phyloP scores from a whole-genome alignment of 805 yeast species.

The Metschnikowia lachancei region DNA sequence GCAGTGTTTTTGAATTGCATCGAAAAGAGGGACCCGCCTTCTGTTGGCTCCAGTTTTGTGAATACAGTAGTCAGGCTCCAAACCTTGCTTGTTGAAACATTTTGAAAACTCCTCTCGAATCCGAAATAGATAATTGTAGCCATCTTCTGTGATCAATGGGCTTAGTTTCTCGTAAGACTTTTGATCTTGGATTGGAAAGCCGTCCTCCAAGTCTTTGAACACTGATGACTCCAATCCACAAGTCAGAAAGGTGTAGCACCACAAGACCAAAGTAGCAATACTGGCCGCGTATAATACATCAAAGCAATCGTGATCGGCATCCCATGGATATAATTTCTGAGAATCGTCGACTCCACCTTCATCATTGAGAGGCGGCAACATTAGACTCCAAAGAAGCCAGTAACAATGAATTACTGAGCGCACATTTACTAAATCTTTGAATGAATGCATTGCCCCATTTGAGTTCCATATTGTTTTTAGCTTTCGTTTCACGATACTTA shows the following conservation, averaged over 20 bases:
- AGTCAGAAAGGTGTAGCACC: constrained; percentile 38
- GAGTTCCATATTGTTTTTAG: constrained; percentile 32
- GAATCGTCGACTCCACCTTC: constrained; percentile 14
- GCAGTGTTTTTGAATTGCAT: constrained; percentile 33
- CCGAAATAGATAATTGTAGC: constrained; percentile 34
- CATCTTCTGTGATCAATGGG: constrained; percentile 35
- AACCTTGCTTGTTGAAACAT: constrained; percentile 3
- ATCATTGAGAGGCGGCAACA: constrained; percentile 29
- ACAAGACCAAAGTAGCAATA: constrained; percentile 37
- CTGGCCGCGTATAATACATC: constrained; percentile 39
- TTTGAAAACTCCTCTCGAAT: constrained; percentile 32
- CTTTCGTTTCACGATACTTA: constrained; percentile 33
- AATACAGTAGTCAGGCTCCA: constrained; percentile 11
- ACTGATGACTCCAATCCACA: constrained; percentile 32
- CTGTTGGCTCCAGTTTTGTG: constrained; percentile 8
- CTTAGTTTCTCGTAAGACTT: constrained; percentile 22
- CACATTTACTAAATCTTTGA: constrained; percentile 31
- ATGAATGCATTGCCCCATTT: constrained; percentile 10
- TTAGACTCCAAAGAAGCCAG: constrained; percentile 39
- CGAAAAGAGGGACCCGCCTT: constrained; percentile 24
- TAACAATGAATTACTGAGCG: constrained; percentile 40
- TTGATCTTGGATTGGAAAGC: constrained; percentile 15
- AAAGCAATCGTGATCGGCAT: constrained; percentile 33
- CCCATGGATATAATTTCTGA: constrained; percentile 27
- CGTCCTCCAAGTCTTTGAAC: constrained; percentile 18